Percentiles rank a stretch among this genome's conserved stretches.
Conservation (phyloP, 2,329 filamentous ascomycete genomes). For the Pseudogymnoascus sp. region DNA sequence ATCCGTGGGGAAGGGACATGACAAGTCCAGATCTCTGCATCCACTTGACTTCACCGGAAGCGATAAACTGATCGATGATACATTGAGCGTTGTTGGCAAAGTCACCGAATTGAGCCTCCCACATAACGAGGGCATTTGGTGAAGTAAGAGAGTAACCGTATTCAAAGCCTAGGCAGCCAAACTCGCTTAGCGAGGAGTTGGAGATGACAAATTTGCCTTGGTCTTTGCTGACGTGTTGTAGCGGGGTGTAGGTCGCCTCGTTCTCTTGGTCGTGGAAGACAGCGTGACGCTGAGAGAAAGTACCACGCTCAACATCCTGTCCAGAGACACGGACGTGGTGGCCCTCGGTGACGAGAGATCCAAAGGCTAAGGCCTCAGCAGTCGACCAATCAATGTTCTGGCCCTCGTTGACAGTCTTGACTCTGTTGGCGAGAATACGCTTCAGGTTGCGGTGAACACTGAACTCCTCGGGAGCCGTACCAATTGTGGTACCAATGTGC, state of each 20-base stretch:
- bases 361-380: conserved; percentile 91
- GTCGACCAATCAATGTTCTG: conserved; percentile 97
- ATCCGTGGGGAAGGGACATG: conserved; percentile 93
- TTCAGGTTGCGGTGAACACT: conserved; percentile 90
- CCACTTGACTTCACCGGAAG: conserved; percentile 97
- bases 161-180: conserved; percentile 81
- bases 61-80: conserved; percentile 98
- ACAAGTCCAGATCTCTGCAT: conserved; percentile 95
- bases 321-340: conserved; percentile 97
- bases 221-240: conserved; percentile 81
- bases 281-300: conserved; percentile 95
- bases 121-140: conserved; percentile 95
- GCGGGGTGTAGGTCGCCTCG: conserved; percentile 84
- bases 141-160: conserved; percentile 98
- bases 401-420: conserved; percentile 86
- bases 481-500: conserved; percentile 75
- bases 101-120: conserved; percentile 99
- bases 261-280: conserved; percentile 97
- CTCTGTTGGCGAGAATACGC: conserved; percentile 82
- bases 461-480: conserved; percentile 74
- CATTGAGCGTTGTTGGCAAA: conserved; percentile 99
- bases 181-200: conserved; percentile 77
- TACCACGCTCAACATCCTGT: conserved; percentile 98
- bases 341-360: conserved; percentile 80
- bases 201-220: conserved; percentile 95